Evolutionary conservation across 768 basidiomycete species (phyloP), one percentile per base, ranked within the genome.

Genomic region (Calocybe indica): DNA sequence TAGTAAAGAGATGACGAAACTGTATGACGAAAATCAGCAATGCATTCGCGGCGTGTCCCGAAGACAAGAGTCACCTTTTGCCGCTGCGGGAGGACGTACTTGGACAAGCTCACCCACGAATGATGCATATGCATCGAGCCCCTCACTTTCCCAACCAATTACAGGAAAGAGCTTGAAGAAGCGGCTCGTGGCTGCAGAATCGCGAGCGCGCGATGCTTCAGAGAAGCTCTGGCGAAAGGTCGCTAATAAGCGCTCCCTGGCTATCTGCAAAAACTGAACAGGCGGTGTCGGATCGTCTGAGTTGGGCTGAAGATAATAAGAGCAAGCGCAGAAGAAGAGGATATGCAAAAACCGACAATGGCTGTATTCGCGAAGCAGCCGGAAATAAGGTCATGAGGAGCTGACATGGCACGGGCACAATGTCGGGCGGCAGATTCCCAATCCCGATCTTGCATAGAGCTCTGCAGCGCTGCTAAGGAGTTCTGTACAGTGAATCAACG

Each of bases 111-210:
- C 88, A 7, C 93, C 85, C 6, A 99, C 92, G 63, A 98, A 99
- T 8, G 83, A 78, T 0, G 92, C 88, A 67, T 99, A 99, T 0
- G 85, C 88, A 51, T 92, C 82, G 22, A 99, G 73, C 1, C 96
- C 96, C 64, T 95, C 89, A 7, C 74, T 69, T 64, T 98, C 93
- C 78, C 92, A 96, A 5, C 92, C 92, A 45, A 99, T 93, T 3
- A 84, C 83, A 4, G 96, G 96, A 64, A 98, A 99, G 2, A 99
- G 73, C 63, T 97, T 93, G 76, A 99, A 99, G 68, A 89, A 98
- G 9, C 96, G 83, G 56, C 85, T 93, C 1, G 89, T 93, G 1
- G 85, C 83, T 10, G 83, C 83, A 22, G 92, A 85, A 66, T 97
- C 92, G 28, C 89, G 79, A 10, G 80, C 76, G 14, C 72, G 74